phyloP scores from a whole-genome alignment of 768 basidiomycete genomes.

The Xerocomellus chrysenteron region DNA sequence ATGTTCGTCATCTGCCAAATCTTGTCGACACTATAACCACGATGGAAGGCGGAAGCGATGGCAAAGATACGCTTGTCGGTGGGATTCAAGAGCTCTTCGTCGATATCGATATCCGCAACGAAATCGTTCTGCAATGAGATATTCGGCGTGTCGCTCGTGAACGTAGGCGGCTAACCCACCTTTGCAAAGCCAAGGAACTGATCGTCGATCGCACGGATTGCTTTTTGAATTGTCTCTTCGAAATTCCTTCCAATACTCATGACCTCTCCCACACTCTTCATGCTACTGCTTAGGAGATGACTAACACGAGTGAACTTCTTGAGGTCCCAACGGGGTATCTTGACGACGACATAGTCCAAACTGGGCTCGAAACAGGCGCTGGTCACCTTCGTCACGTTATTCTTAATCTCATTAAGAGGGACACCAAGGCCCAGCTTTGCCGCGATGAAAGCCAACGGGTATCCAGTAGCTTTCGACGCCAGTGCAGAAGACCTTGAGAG shows the following conservation, averaged over 20 bases:
- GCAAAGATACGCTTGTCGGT: constrained; percentile 98
- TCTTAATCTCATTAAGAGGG: constrained; percentile 96
- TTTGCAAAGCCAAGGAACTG: constrained; percentile 91
- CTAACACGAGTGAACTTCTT: constrained; percentile 98
- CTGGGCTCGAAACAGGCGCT: constrained; percentile 98
- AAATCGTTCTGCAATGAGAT: constrained; percentile 65
- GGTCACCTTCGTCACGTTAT: constrained; percentile 95
- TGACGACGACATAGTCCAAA: constrained; percentile 96
- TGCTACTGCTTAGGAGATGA: constrained; percentile 85
- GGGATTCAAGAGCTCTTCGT: constrained; percentile 85
- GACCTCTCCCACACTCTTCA: constrained; percentile 99
- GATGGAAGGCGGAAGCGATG: constrained; percentile 89
- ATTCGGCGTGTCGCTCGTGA: not conserved
- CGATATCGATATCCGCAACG: constrained; percentile 77
- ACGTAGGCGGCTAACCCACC: constrained; percentile 38
- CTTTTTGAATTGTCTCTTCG: constrained; percentile 98
- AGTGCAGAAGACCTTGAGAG: constrained; percentile 96
- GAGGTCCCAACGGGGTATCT: constrained; percentile 98
- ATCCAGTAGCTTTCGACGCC: constrained; percentile 97
- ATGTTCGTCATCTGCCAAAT: constrained; percentile 98
- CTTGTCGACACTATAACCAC: constrained; percentile 92
- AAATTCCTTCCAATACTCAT: constrained; percentile 99
- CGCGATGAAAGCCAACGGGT: constrained; percentile 97
- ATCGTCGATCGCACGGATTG: constrained; percentile 95
- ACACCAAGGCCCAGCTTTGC: constrained; percentile 97